Base-by-base conservation (phyloP, 208 protist genomes). In the Leishmania lainsoni region DNA sequence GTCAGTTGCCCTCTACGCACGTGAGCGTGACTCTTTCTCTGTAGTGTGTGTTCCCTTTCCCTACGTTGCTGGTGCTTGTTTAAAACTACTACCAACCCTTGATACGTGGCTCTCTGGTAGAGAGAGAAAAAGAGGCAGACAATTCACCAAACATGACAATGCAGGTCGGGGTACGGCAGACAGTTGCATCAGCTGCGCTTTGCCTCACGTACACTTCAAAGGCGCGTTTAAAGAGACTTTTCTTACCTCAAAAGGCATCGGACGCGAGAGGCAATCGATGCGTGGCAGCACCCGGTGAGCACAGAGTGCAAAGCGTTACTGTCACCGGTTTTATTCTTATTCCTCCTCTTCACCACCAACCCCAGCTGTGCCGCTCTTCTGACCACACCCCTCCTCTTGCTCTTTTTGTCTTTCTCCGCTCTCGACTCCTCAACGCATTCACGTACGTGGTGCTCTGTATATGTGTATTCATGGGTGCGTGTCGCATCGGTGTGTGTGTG, bases 361-460 rank as follows among this genome's bases (percentile, higher is more conserved):
- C 66, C 22, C 3, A n/a, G 66, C 39, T 14, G 20, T 45, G 32
- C 32, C 66, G 66, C n/a, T 3, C 29, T 45, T 48, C 20, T 35
- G 22, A 69, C 54, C 35, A 73, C n/a, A 14, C n/a, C 22, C 42
- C 52, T 59, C 49, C 54, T 48, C 49, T 29, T 69, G 61, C 29
- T 66, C 83, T 2, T 70, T 32, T 80, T 83, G 75, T 78, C 22
- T 70, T 79, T 32, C 32, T 45, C 54, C 48, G 22, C 45, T 75
- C 71, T 45, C 32, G 39, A 45, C 66, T n/a, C 39, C 16, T 9
- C 39, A 49, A 71, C 66, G 6, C 39, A 10, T 48, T 71, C 66
- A 42, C 66, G 6, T 71, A 9, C 58, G 26, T 63, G 58, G 26
- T 29, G 29, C 58, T 63, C 42, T 61, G 56, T 9, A 61, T 61